A percentile compares a stretch with the other conserved stretches of the same genome.
Conservation (phyloP, 805 yeast genomes). For the Metschnikowia hibisci region DNA sequence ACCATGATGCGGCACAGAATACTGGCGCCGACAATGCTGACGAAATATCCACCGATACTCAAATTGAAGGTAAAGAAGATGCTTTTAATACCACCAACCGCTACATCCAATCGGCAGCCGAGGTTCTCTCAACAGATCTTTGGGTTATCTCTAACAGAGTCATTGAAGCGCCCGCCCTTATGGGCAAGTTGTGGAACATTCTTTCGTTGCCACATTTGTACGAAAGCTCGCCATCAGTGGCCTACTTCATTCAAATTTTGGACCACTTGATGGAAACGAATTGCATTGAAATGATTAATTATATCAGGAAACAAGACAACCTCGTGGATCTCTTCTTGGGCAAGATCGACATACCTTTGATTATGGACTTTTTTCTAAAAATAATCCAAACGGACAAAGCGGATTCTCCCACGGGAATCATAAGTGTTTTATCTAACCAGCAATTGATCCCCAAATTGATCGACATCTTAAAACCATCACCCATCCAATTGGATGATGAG, state of each 20-base stretch:
- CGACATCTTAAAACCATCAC: constrained; percentile 60
- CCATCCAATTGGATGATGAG: constrained; percentile 19
- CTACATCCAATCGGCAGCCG: constrained; percentile 38
- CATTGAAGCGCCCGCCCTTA: constrained; percentile 39
- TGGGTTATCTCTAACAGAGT: constrained; percentile 43
- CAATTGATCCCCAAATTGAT: constrained; percentile 68
- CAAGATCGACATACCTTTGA: constrained; percentile 88
- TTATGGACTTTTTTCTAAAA: constrained; percentile 88
- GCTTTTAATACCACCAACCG: constrained; percentile 20
- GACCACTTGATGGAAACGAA: constrained; percentile 76
- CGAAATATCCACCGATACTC: not conserved
- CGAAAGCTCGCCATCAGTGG: constrained; percentile 38
- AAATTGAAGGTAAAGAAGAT: not conserved
- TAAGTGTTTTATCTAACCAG: constrained; percentile 71
- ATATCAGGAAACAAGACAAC: constrained; percentile 61
- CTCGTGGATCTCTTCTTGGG: constrained; percentile 77
- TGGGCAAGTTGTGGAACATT: constrained; percentile 41
- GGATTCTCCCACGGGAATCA: constrained; percentile 82
- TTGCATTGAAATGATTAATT: constrained; percentile 60
- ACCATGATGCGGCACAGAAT: constrained; percentile 25
- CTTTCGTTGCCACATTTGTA: constrained; percentile 27
- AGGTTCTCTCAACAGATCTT: constrained; percentile 37
- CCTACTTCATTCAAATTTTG: constrained; percentile 55
- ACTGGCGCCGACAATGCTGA: constrained; percentile 19
- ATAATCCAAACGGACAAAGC: constrained; percentile 91